These are phyloP conservation scores for Cordyceps pruinosa DNA, from an alignment of 2,329 filamentous ascomycete species.

Conservation along the genomic window DNA sequence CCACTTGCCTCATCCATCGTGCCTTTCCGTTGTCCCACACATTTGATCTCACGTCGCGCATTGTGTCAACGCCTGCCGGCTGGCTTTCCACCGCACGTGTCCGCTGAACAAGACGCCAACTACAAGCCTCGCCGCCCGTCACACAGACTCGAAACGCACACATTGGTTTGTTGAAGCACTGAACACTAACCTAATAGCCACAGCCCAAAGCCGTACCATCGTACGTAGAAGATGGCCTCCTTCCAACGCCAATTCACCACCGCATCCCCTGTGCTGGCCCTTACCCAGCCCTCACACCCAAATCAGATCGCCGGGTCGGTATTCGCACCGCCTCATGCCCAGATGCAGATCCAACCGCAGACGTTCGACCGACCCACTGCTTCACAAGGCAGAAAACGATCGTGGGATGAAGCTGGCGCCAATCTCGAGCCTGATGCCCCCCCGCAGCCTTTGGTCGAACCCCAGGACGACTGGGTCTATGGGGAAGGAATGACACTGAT, in stretches of 20 bases:
- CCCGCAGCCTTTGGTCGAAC: constrained; percentile 36
- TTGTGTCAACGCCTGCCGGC: neutral
- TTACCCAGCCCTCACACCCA: constrained; percentile 37
- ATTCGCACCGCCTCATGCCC: constrained; percentile 22
- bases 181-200: constrained; percentile 1
- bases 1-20: too few species aligned
- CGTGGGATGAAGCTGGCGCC: constrained; percentile 62
- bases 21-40: neutral
- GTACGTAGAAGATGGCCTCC: constrained; percentile 23
- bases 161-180: constrained; percentile 5
- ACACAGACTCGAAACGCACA: neutral
- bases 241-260: constrained; percentile 26
- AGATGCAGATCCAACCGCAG: constrained; percentile 19
- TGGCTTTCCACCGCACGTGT: neutral
- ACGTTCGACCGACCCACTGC: neutral
- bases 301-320: constrained; percentile 32
- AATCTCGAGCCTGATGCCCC: constrained; percentile 57
- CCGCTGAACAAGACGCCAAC: neutral
- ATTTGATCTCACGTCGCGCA: neutral
- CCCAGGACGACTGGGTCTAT: constrained; percentile 60
- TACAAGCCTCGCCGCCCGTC: neutral
- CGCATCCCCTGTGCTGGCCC: constrained; percentile 35
- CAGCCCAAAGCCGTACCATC: neutral
- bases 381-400: constrained; percentile 61
- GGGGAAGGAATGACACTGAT: constrained; percentile 68